Evolutionary conservation across 148 eudicot genomes (phyloP).

Genomic region (Cornus controversa): DNA sequence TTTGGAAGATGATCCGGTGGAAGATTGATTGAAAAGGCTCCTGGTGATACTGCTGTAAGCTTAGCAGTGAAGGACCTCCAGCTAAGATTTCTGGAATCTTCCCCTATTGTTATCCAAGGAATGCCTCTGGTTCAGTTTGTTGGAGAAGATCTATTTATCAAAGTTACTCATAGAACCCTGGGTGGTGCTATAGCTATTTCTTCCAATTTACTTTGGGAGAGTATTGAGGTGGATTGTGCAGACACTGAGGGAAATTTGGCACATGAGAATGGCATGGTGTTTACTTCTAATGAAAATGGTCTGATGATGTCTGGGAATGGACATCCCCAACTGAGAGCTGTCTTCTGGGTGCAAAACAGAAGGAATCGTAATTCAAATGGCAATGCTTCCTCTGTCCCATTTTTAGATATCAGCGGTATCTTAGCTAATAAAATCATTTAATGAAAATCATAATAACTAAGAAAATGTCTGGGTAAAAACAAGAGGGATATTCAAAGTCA

Average conservation of each 20-base stretch:
- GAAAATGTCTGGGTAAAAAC: no score
- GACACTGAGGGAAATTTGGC: constrained; percentile 40
- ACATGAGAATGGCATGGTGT: constrained; percentile 27
- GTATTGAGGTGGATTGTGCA: constrained; percentile 76
- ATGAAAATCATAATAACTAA: no score
- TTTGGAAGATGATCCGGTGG: no score
- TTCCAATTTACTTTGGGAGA: constrained; percentile 66
- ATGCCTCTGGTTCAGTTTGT: constrained; percentile 75
- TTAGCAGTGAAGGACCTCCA: constrained; percentile 62
- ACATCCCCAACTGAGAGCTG: constrained; percentile 61
- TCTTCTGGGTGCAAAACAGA: constrained; percentile 80
- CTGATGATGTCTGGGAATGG: constrained; percentile 36
- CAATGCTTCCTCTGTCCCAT: constrained; percentile 40
- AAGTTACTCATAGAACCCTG: constrained; percentile 82
- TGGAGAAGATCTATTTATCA: constrained; percentile 60
- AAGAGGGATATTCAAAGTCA: no score
- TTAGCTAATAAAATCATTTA: no score
- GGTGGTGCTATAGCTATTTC: constrained; percentile 89
- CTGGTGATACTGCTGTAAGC: constrained; percentile 88
- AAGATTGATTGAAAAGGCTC: constrained; percentile 64
- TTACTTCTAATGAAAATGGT: constrained; percentile 31
- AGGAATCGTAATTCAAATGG: constrained; percentile 33
- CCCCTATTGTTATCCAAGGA: constrained; percentile 40
- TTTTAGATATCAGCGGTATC: constrained; percentile 60
- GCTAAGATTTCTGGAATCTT: constrained; percentile 74